Evolutionary conservation across 176 grass and related monocot species (phyloP).

Genomic region (Urochloa ruziziensis): DNA sequence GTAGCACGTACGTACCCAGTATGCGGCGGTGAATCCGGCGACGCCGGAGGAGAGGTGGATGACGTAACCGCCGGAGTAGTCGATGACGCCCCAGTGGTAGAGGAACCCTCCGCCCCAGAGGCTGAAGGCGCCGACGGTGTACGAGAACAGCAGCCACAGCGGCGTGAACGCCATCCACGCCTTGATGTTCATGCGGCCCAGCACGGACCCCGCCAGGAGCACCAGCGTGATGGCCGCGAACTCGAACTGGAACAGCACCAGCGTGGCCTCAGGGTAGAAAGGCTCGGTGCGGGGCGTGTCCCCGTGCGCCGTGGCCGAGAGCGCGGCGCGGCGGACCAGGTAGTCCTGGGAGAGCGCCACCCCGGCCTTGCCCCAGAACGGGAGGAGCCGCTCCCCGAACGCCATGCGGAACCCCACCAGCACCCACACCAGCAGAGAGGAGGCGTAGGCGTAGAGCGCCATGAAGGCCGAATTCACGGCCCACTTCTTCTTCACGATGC

Average conservation of each 20-base stretch:
- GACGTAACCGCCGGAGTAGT: constrained; percentile 94
- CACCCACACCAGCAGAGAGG: constrained; percentile 73
- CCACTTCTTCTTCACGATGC: constrained; percentile 96
- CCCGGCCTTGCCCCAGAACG: constrained; percentile 79
- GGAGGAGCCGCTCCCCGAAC: constrained; percentile 66
- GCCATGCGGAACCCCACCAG: constrained; percentile 68
- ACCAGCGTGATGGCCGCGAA: constrained; percentile 87
- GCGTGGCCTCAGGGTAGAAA: constrained; percentile 55
- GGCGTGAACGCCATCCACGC: constrained; percentile 93
- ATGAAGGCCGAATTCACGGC: constrained; percentile 83
- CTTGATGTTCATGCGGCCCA: constrained; percentile 88
- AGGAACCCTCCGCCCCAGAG: constrained; percentile 94
- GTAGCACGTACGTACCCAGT: constrained; percentile 42
- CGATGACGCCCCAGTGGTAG: constrained; percentile 93
- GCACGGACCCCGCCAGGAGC: constrained; percentile 69
- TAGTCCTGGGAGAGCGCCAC: constrained; percentile 52
- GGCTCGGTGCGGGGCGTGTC: constrained; percentile 21
- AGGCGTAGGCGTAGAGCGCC: constrained; percentile 77
- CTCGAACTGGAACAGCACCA: constrained; percentile 77
- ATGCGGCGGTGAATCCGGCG: constrained; percentile 84
- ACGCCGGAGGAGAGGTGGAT: constrained; percentile 88
- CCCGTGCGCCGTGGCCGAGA: constrained; percentile 43
- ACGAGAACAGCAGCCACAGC: constrained; percentile 79
- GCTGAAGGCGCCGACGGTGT: constrained; percentile 86
- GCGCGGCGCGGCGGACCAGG: constrained; percentile 44